Percentiles rank a stretch among this genome's conserved stretches.
These are phyloP conservation scores for Dothistroma pini DNA, from an alignment of 2,329 filamentous ascomycete genomes.

Conservation along the genomic window DNA sequence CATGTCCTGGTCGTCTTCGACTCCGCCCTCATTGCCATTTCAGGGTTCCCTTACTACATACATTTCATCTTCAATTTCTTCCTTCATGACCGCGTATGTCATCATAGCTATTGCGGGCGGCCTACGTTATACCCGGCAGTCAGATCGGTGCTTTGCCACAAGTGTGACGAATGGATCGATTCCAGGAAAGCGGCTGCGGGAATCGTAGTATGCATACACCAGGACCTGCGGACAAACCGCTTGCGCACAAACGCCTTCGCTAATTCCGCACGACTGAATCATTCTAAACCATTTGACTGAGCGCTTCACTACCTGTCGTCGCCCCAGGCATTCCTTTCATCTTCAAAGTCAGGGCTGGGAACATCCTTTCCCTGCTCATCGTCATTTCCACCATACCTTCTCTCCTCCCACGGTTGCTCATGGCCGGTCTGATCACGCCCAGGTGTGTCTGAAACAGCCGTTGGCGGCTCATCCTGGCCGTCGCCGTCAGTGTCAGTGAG, in stretches of 20 bases:
- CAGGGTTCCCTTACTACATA: no score
- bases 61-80: no score
- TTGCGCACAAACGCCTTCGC: neutral
- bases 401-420: slow-evolving; percentile 34
- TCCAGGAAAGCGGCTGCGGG: no score
- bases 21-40: no score
- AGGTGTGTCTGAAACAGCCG: slow-evolving; percentile 15
- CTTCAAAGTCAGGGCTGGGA: slow-evolving; percentile 27
- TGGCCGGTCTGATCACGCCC: slow-evolving; percentile 27
- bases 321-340: slow-evolving; percentile 29
- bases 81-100: no score
- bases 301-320: slow-evolving; percentile 6
- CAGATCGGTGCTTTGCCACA: no score
- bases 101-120: no score
- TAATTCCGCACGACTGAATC: neutral
- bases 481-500: slow-evolving; percentile 43
- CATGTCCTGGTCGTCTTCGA: no score
- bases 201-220: neutral
- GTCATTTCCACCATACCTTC: slow-evolving; percentile 14
- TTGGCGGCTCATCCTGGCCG: slow-evolving; percentile 34
- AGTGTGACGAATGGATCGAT: no score
- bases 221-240: neutral
- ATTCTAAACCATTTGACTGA: neutral
- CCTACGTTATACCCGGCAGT: no score
- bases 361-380: slow-evolving; percentile 1